These are phyloP conservation scores for Leptographium wingfieldii DNA, from an alignment of 2,329 filamentous ascomycete species.

Conservation along the genomic window DNA sequence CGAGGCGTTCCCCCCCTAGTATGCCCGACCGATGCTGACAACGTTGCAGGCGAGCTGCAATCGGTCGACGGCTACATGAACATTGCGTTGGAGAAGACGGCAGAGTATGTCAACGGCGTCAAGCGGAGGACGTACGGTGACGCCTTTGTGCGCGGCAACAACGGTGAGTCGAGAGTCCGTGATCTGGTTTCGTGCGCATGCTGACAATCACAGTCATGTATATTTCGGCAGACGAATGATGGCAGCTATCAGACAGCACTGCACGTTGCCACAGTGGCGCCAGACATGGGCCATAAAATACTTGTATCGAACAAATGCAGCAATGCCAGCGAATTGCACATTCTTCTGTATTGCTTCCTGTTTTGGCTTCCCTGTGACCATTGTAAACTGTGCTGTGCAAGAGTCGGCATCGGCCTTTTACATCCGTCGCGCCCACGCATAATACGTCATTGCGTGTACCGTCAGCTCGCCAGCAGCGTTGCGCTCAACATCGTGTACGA, in stretches of 20 bases:
- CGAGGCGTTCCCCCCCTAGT: not conserved
- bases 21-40: not conserved
- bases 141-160: slow-evolving; percentile 92
- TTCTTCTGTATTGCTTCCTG: not conserved
- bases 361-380: not conserved
- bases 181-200: not conserved
- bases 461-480: slow-evolving; percentile 51
- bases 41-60: slow-evolving; percentile 72
- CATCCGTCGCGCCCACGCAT: slow-evolving; percentile 46
- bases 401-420: slow-evolving; percentile 8
- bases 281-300: not conserved
- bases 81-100: slow-evolving; percentile 91
- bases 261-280: not conserved
- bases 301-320: not conserved
- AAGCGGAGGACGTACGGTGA: slow-evolving; percentile 80
- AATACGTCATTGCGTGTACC: slow-evolving; percentile 50
- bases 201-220: slow-evolving; percentile 47
- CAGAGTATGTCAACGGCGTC: slow-evolving; percentile 78
- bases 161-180: slow-evolving; percentile 45
- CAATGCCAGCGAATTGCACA: no score
- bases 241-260: not conserved
- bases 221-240: slow-evolving; percentile 43
- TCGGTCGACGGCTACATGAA: slow-evolving; percentile 99
- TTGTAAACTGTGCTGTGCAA: not conserved
- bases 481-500: slow-evolving; percentile 41